Percentiles rank a stretch among this genome's conserved stretches.
These are phyloP conservation scores for Skeletonema marinoi DNA, from an alignment of 108 stramenopile genomes.

Conservation along the genomic window DNA sequence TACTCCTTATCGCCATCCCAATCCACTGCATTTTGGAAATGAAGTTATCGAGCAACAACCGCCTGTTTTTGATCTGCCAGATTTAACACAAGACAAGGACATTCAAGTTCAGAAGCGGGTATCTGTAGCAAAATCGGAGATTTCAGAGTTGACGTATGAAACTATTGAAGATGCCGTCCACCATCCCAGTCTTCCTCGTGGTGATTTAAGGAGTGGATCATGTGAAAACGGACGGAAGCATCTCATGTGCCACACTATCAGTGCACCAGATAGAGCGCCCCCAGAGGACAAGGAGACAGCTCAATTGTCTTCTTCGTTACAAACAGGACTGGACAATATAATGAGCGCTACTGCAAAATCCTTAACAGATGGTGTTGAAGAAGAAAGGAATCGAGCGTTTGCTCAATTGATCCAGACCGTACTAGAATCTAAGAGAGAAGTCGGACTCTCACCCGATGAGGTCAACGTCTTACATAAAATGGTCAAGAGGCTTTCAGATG, in stretches of 20 bases:
- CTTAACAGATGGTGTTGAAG: not conserved
- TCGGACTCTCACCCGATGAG: not conserved
- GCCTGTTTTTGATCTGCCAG: not conserved
- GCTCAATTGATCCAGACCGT: not conserved
- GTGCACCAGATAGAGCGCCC: not conserved
- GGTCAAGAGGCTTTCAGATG: not conserved
- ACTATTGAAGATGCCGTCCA: too few species aligned
- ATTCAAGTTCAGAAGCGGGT: too few species aligned
- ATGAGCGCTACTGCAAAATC: not conserved
- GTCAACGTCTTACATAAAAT: not conserved
- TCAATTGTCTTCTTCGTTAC: not conserved
- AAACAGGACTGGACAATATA: not conserved
- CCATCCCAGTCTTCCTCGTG: too few species aligned
- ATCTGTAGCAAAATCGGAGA: too few species aligned
- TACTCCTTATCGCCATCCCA: not conserved
- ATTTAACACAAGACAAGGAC: not conserved
- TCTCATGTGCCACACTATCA: not conserved
- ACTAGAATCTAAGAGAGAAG: not conserved
- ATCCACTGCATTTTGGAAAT: not conserved
- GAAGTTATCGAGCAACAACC: not conserved
- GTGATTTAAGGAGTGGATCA: too few species aligned
- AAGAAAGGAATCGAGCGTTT: not conserved
- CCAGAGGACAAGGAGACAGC: not conserved
- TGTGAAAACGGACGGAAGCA: not conserved
- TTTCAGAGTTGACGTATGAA: too few species aligned